Conservation (phyloP, 2,329 filamentous ascomycete species). For the Botrytis elliptica region DNA sequence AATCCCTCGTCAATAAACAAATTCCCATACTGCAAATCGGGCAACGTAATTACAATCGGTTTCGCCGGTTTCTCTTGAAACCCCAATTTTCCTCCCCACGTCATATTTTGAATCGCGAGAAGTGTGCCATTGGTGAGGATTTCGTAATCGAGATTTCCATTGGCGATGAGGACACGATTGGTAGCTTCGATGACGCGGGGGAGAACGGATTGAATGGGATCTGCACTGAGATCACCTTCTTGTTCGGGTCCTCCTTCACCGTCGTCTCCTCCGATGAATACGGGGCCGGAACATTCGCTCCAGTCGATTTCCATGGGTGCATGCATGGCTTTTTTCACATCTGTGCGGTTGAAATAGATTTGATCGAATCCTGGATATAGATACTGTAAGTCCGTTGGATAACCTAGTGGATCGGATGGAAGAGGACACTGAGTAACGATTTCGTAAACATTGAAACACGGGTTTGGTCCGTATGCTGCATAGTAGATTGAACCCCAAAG, state of each 20-base stretch:
- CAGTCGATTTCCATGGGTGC: constrained; percentile 45
- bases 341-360: constrained; percentile 52
- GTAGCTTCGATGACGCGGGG: constrained; percentile 50
- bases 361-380: constrained; percentile 40
- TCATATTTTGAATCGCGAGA: constrained; percentile 53
- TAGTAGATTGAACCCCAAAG: background rate
- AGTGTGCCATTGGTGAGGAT: constrained; percentile 52
- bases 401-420: constrained; percentile 41
- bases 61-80: constrained; percentile 44
- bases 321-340: constrained; percentile 51
- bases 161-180: constrained; percentile 51
- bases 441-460: constrained; percentile 52
- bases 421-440: constrained; percentile 47
- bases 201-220: constrained; percentile 45
- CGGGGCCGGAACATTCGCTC: constrained; percentile 45
- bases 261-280: constrained; percentile 41
- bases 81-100: constrained; percentile 50
- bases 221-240: constrained; percentile 40
- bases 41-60: background rate
- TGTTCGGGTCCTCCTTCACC: constrained; percentile 28
- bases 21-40: background rate
- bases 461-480: constrained; percentile 42
- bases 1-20: constrained; percentile 20
- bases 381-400: constrained; percentile 40
- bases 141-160: constrained; percentile 49